phyloP scores from a whole-genome alignment of 192 early-diverging fungal species.

The Diversispora epigaea region DNA sequence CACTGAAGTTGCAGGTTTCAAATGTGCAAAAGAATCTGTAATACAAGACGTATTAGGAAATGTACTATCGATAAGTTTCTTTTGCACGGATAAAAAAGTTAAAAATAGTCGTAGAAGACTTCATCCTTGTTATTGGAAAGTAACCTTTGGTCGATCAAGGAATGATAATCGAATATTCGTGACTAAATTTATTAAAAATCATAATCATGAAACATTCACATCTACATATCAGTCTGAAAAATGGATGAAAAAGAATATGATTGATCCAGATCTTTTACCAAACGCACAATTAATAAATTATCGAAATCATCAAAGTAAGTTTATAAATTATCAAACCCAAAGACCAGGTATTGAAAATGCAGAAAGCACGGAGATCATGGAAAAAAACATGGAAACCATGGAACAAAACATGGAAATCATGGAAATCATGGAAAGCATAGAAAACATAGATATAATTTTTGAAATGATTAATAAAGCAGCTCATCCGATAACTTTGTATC shows the following conservation, averaged over 20 bases:
- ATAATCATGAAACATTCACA: conserved; percentile 13
- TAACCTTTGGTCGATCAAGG: neutral
- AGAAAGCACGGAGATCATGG: too few relatives aligned
- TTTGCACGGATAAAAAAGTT: neutral
- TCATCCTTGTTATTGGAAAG: neutral
- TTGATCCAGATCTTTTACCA: neutral
- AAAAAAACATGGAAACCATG: too few relatives aligned
- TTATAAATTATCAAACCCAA: too few relatives aligned
- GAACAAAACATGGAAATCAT: too few relatives aligned
- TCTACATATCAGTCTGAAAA: neutral
- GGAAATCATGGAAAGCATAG: too few relatives aligned
- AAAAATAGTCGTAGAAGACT: neutral
- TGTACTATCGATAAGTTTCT: neutral
- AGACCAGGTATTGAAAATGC: too few relatives aligned
- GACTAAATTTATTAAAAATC: neutral
- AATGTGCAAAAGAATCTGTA: neutral
- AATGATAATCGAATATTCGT: neutral
- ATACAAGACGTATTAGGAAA: neutral
- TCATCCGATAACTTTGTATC: too few relatives aligned
- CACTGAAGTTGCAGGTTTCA: neutral
- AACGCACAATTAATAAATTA: too few relatives aligned
- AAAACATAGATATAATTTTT: too few relatives aligned
- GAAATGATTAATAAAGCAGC: too few relatives aligned
- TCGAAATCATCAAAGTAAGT: too few relatives aligned
- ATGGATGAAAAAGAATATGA: neutral